These are phyloP conservation scores for Debaryomyces sp. DNA, from an alignment of 1,139 yeast species.

Conservation along the genomic window DNA sequence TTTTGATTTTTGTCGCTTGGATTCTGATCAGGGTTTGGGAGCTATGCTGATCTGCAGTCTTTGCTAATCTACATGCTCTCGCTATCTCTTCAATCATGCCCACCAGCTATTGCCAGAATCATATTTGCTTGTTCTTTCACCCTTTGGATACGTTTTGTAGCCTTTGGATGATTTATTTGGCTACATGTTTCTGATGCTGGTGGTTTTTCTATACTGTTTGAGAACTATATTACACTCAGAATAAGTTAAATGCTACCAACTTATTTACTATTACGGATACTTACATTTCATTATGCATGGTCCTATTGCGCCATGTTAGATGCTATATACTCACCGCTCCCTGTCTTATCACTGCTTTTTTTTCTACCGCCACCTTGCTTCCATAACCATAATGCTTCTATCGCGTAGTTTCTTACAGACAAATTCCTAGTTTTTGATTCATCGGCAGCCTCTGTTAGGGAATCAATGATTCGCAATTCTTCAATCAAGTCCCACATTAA, in stretches of 20 bases:
- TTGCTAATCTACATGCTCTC: neutral
- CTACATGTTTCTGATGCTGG: slow-evolving; percentile 3
- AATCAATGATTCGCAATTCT: slow-evolving; percentile 66
- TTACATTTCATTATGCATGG: slow-evolving; percentile 7
- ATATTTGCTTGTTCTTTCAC: neutral
- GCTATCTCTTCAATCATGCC: neutral
- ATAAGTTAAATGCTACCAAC: slow-evolving; percentile 2
- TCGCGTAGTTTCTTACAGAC: slow-evolving; percentile 81
- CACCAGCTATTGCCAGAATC: neutral
- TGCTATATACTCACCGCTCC: slow-evolving; percentile 1
- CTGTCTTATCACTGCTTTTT: neutral
- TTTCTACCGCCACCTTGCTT: slow-evolving; percentile 68
- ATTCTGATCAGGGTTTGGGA: neutral
- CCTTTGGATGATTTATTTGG: neutral
- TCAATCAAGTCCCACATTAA: slow-evolving; percentile 79
- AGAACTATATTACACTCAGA: slow-evolving; percentile 1
- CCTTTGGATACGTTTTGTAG: slow-evolving; percentile 7
- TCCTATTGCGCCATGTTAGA: neutral
- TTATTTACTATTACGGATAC: slow-evolving; percentile 10
- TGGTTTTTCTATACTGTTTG: slow-evolving; percentile 9
- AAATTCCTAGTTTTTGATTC: slow-evolving; percentile 66
- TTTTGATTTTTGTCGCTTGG: slow-evolving; percentile 2
- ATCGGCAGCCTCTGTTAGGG: slow-evolving; percentile 73
- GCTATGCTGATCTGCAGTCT: slow-evolving; percentile 5
- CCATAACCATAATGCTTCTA: slow-evolving; percentile 96